Base-by-base conservation (phyloP, 345 rosid species). In the Draba incana region DNA sequence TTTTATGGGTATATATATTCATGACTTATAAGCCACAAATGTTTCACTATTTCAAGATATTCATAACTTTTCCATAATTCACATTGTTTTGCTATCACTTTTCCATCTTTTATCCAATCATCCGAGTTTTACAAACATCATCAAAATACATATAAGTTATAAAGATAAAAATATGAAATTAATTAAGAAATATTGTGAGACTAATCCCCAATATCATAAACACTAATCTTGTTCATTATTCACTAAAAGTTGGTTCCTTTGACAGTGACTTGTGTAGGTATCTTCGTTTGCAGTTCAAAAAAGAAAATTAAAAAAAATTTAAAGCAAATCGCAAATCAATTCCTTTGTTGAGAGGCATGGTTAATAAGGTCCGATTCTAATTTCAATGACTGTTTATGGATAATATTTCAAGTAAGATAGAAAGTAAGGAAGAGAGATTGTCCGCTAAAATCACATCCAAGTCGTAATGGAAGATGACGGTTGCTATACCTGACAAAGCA, bases 401-500 rank as follows among this genome's bases (percentile, higher is more conserved):
- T 58, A 20, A 0, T 16, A 5, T 23, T 23, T 23, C 35, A 8
- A 2, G 11, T 2, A 10, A 57, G 12, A 39, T 5, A 60, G 45
- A 4, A 28, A 15, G 3, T 35, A 52, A 9, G 45, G 7, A 10
- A 11, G 10, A 46, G 9, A 3, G 9, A 62, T 10, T 6, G 54
- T 46, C 31, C 15, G 7, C 10, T 35, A 39, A 47, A 23, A 64
- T 1, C 4, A 20, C 20, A 20, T 20, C 20, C 20, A 20, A 28
- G 31, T 28, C 10, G 28, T 27, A 13, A 27, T 27, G 37, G 54
- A 47, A 23, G 47, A 47, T 45, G 37, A 44, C 41, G 50, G 57
- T 25, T 41, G 70, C 52, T 68, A 70, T 82, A 87, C 86, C 88
- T 84, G 90, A 80, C 79, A 77, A 75, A 84, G 83, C 72, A 72